phyloP scores from a whole-genome alignment of 2,329 filamentous ascomycete genomes.

The Pseudogymnoascus sp. region DNA sequence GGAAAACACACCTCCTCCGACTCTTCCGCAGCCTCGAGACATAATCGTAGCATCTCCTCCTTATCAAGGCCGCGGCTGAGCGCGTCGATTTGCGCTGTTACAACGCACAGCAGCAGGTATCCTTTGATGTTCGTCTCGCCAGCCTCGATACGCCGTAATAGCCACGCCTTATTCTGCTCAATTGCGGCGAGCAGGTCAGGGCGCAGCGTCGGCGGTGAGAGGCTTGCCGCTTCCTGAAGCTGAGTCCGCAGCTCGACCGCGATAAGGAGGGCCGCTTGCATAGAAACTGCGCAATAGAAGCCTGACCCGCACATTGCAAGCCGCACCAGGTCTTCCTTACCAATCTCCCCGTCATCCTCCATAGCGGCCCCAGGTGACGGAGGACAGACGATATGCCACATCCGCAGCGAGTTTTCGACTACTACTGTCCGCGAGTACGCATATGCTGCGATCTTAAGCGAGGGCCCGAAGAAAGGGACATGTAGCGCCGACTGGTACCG shows the following conservation, averaged over 20 bases:
- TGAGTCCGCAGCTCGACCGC: slow-evolving; percentile 34
- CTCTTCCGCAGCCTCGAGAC: slow-evolving; percentile 33
- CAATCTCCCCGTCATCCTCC: slow-evolving; percentile 5
- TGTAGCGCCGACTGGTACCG: slow-evolving; percentile 50
- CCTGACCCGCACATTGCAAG: slow-evolving; percentile 33
- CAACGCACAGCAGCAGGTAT: slow-evolving; percentile 27
- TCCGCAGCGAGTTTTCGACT: slow-evolving; percentile 39
- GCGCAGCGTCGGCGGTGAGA: slow-evolving; percentile 29
- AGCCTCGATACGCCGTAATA: slow-evolving; percentile 28
- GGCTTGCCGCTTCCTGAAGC: slow-evolving; percentile 33
- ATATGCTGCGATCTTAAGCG: slow-evolving; percentile 35
- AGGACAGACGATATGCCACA: slow-evolving; percentile 30
- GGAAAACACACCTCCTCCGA: slow-evolving; percentile 27
- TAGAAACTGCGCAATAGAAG: slow-evolving; percentile 31
- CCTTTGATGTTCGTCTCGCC: slow-evolving; percentile 39
- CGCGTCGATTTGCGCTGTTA: slow-evolving; percentile 35
- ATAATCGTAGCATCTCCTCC: slow-evolving; percentile 26
- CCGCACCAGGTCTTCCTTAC: slow-evolving; percentile 29
- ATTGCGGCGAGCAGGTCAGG: slow-evolving; percentile 36
- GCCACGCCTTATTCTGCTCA: slow-evolving; percentile 32
- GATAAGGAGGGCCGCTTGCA: slow-evolving; percentile 32
- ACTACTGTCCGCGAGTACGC: slow-evolving; percentile 42
- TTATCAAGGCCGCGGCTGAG: slow-evolving; percentile 30
- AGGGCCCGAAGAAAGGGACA: slow-evolving; percentile 38
- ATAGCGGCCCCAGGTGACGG: slow-evolving; percentile 25